These are phyloP conservation scores for Neophaeococcomyces mojaviensis DNA, from an alignment of 2,329 filamentous ascomycete genomes.

Conservation along the genomic window DNA sequence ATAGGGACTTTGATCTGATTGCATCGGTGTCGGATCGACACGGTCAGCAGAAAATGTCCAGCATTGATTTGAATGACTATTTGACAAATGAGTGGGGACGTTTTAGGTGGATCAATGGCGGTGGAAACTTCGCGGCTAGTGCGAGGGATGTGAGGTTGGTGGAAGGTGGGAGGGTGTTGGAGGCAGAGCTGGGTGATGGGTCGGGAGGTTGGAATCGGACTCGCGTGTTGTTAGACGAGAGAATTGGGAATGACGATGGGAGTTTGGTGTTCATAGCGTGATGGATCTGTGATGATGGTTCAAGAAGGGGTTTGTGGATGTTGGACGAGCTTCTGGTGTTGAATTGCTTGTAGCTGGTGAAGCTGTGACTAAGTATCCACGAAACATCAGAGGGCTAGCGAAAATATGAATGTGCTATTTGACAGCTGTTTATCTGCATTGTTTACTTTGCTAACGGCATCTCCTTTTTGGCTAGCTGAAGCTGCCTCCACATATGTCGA, in stretches of 20 bases:
- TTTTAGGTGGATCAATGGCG: slow-evolving; percentile 30
- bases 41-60: slow-evolving; percentile 28
- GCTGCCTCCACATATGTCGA: no score
- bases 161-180: slow-evolving; percentile 17
- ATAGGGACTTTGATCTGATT: slow-evolving; percentile 30
- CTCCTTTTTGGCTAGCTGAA: no score
- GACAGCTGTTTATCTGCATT: no score
- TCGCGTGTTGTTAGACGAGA: slow-evolving; percentile 31
- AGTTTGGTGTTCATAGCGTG: slow-evolving; percentile 24
- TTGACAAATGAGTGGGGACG: slow-evolving; percentile 32
- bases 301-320: no score
- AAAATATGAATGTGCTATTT: no score
- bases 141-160: slow-evolving; percentile 23
- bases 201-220: slow-evolving; percentile 20
- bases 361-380: no score
- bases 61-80: slow-evolving; percentile 31
- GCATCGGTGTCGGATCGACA: slow-evolving; percentile 28
- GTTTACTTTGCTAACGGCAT: no score
- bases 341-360: no score
- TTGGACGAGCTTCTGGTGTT: no score
- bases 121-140: slow-evolving; percentile 30
- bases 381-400: no score
- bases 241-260: slow-evolving; percentile 33
- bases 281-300: not conserved
- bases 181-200: slow-evolving; percentile 20